Evolutionary conservation across 805 yeast species (phyloP).

Genomic region (Kregervanrija pseudodelftensis): DNA sequence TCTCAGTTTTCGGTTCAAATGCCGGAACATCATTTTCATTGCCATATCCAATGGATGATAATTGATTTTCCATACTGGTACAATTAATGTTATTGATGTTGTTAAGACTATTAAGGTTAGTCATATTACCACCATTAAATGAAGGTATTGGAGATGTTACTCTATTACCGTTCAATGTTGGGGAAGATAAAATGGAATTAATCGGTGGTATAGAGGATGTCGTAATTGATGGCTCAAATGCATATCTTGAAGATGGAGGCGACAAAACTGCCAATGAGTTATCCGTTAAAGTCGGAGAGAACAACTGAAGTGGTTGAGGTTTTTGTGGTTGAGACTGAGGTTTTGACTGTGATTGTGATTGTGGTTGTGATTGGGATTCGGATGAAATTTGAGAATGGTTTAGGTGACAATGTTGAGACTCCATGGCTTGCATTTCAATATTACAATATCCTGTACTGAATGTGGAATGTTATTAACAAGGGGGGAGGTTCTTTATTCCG

Average conservation of each 20-base stretch:
- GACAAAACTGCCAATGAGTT: constrained; percentile 33
- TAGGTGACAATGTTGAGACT: too few relatives aligned
- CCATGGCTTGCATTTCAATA: too few relatives aligned
- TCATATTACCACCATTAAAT: too few relatives aligned
- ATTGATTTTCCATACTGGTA: constrained; percentile 9
- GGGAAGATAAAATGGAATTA: constrained; percentile 13
- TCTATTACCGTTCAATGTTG: constrained; percentile 11
- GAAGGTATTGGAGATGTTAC: constrained; percentile 4
- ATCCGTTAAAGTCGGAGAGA: constrained; percentile 19
- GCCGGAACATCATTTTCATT: constrained; percentile 24
- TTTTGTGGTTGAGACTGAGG: neutral
- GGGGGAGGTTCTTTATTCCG: too few relatives aligned
- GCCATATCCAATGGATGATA: constrained; percentile 2
- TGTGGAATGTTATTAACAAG: too few relatives aligned
- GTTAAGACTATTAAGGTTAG: too few relatives aligned
- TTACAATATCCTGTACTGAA: too few relatives aligned
- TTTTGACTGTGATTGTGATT: neutral
- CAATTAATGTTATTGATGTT: neutral
- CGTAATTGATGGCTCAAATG: constrained; percentile 22
- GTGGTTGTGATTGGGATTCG: neutral
- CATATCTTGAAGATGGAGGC: constrained; percentile 34
- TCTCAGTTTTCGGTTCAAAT: constrained; percentile 25
- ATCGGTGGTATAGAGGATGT: constrained; percentile 21
- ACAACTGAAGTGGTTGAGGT: constrained; percentile 4
- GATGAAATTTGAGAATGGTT: neutral